Evolutionary conservation across 208 protist genomes (phyloP).

Genomic region (Naegleria gruberi): DNA sequence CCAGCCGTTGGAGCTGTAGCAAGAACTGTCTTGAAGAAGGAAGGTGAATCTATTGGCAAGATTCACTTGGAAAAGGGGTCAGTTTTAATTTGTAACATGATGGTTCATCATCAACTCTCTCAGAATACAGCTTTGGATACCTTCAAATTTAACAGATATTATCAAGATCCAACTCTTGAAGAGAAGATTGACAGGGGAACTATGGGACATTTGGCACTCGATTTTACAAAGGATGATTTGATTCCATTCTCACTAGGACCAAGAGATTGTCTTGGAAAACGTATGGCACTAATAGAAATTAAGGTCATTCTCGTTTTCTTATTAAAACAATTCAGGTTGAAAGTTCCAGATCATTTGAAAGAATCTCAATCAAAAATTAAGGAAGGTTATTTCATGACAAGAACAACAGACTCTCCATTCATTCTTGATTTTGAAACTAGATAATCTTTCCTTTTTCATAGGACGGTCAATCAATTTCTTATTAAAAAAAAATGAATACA

Average conservation of each 20-base stretch:
- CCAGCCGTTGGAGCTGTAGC: neutral
- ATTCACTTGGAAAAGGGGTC: neutral
- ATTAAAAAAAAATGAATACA: neutral
- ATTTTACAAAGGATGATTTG: neutral
- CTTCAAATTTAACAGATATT: neutral
- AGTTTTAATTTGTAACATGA: neutral
- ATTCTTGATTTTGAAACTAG: neutral
- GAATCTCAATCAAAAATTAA: neutral
- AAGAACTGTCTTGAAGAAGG: neutral
- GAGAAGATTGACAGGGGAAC: neutral
- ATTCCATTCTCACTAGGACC: neutral
- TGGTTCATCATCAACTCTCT: neutral
- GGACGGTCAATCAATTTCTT: neutral
- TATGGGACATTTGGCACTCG: neutral
- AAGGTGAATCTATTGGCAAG: neutral
- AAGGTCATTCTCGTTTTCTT: neutral
- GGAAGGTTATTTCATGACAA: neutral
- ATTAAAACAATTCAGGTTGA: neutral
- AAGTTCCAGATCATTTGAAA: neutral
- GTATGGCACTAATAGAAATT: neutral
- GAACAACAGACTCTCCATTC: neutral
- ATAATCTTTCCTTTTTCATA: no score
- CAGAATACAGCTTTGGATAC: neutral
- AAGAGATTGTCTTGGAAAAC: neutral
- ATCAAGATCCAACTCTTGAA: no score